These are phyloP conservation scores for Quillaja saponaria DNA, from an alignment of 306 rosid species.

Conservation along the genomic window DNA sequence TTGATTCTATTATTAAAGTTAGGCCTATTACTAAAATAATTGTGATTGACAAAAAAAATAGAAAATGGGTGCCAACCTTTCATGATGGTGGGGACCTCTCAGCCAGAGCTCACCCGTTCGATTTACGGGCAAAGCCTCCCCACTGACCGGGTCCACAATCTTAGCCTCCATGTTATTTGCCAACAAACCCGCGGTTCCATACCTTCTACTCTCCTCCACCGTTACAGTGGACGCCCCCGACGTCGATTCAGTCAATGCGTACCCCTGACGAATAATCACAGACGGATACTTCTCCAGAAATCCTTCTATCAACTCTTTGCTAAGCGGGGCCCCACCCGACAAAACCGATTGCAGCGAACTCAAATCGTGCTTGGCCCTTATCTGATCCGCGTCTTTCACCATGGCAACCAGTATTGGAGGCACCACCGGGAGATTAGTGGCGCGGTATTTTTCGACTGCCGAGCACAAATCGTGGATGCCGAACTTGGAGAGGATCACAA, in stretches of 20 bases:
- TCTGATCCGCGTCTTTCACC: conserved; percentile 57
- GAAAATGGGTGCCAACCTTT: conserved; percentile 67
- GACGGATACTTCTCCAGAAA: conserved; percentile 61
- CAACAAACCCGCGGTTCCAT: conserved; percentile 83
- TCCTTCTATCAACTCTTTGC: conserved; percentile 85
- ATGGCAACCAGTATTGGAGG: conserved; percentile 84
- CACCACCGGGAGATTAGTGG: conserved; percentile 70
- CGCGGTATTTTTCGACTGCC: conserved; percentile 51
- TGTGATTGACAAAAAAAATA: too few species aligned
- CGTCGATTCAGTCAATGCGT: conserved; percentile 81
- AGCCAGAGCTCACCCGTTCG: conserved; percentile 91
- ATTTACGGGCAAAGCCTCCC: conserved; percentile 48
- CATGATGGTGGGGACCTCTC: conserved; percentile 79
- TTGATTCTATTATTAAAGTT: too few species aligned
- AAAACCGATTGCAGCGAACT: conserved; percentile 53
- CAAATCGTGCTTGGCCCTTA: conserved; percentile 64
- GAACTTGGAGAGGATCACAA: conserved; percentile 70
- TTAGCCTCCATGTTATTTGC: conserved; percentile 63
- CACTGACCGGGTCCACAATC: conserved; percentile 62
- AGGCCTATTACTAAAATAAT: too few species aligned
- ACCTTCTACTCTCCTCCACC: conserved; percentile 76
- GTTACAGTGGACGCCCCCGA: conserved; percentile 84
- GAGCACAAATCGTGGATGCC: conserved; percentile 77
- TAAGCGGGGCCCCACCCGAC: conserved; percentile 87
- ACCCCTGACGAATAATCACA: conserved; percentile 73